Conservation (phyloP, 768 basidiomycete genomes). For the Suillus decipiens region DNA sequence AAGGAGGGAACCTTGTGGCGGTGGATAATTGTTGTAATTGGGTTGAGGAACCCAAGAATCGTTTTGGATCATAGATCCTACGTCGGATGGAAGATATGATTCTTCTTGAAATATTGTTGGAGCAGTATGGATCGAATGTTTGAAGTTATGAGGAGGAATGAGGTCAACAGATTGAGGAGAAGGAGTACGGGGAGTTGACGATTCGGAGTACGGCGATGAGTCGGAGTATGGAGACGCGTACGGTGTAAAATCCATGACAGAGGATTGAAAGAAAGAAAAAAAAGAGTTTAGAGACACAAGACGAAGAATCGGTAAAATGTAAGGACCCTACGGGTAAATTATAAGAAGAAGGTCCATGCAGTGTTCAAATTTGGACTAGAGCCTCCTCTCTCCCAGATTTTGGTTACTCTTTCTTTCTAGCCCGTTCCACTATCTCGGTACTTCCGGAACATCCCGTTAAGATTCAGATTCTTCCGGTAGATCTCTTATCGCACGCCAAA, state of each 20-base stretch:
- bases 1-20: slow-evolving; percentile 56
- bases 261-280: neutral
- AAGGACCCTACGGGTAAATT: slow-evolving; percentile 23
- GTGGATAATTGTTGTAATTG: slow-evolving; percentile 33
- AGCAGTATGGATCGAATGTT: slow-evolving; percentile 45
- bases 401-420: slow-evolving; percentile 39
- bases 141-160: slow-evolving; percentile 37
- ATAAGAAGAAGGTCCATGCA: slow-evolving; percentile 38
- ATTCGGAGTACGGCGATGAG: slow-evolving; percentile 55
- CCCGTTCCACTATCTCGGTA: slow-evolving; percentile 34
- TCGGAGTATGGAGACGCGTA: slow-evolving; percentile 42
- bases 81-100: slow-evolving; percentile 35
- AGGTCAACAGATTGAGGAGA: slow-evolving; percentile 54
- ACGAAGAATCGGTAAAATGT: slow-evolving; percentile 17
- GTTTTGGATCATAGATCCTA: slow-evolving; percentile 34
- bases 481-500: slow-evolving; percentile 28
- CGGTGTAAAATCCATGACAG: slow-evolving; percentile 56
- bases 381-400: slow-evolving; percentile 37
- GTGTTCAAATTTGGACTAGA: slow-evolving; percentile 25
- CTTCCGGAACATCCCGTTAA: slow-evolving; percentile 34
- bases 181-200: slow-evolving; percentile 70
- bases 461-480: slow-evolving; percentile 23
- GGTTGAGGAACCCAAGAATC: slow-evolving; percentile 41
- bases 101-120: slow-evolving; percentile 53
- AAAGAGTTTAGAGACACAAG: slow-evolving; percentile 8